Evolutionary conservation across 164 flowering plant species (phyloP).

Genomic region (Warburgia ugandensis): DNA sequence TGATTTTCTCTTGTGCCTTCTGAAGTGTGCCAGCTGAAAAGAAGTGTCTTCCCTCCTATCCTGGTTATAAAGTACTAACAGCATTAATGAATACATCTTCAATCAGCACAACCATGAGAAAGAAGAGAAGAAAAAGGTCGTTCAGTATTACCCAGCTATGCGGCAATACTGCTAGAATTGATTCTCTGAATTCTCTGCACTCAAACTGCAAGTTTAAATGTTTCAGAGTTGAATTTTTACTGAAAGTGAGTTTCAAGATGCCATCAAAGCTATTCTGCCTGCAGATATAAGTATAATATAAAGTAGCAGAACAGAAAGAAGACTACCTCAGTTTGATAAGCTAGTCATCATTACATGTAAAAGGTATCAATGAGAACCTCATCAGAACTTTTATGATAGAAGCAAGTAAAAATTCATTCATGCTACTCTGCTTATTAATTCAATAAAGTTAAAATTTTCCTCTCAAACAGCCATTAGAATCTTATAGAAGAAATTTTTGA

Average conservation of each 20-base stretch:
- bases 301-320: no score
- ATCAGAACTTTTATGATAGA: neutral
- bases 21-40: constrained; percentile 74
- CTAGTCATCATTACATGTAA: no score
- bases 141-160: constrained; percentile 77
- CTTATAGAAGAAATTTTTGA: no score
- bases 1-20: constrained; percentile 76
- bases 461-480: no score
- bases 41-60: constrained; percentile 91
- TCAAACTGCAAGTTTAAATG: constrained; percentile 53
- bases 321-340: no score
- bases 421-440: no score
- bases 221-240: constrained; percentile 15
- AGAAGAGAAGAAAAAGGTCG: neutral
- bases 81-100: neutral
- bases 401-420: no score
- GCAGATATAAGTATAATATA: neutral
- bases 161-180: constrained; percentile 94
- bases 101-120: no score
- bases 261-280: neutral
- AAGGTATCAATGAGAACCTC: neutral
- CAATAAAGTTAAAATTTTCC: no score
- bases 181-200: constrained; percentile 96
- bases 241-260: neutral
- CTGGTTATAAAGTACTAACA: constrained; percentile 28